A percentile compares a stretch with the other conserved stretches of the same genome.
phyloP scores from a whole-genome alignment of 2,329 filamentous ascomycete genomes.

The Fusarium sp. region DNA sequence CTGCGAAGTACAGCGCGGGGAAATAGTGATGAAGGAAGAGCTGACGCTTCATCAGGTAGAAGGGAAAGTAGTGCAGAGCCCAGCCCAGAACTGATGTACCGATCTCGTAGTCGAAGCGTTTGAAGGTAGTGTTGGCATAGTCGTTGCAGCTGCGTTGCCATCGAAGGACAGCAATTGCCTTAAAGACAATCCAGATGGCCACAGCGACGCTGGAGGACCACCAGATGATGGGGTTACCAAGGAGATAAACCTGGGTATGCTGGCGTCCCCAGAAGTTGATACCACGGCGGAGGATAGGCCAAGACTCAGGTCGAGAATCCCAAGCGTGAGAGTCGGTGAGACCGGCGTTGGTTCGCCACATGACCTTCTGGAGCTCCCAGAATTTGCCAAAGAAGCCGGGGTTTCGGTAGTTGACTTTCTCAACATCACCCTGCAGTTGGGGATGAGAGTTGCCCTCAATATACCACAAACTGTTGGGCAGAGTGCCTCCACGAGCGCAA shows the following conservation, averaged over 20 bases:
- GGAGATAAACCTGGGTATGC: constrained; percentile 93
- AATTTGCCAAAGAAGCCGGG: constrained; percentile 98
- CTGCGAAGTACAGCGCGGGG: constrained; percentile 93
- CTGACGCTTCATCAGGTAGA: constrained; percentile 97
- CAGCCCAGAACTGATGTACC: constrained; percentile 91
- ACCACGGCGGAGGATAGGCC: constrained; percentile 90
- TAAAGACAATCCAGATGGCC: constrained; percentile 81
- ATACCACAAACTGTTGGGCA: constrained; percentile 98
- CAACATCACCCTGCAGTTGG: constrained; percentile 76
- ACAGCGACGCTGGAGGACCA: constrained; percentile 87
- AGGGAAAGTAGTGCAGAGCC: constrained; percentile 99
- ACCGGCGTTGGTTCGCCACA: constrained; percentile 99
- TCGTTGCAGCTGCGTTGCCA: constrained; percentile 96
- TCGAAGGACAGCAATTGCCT: constrained; percentile 85
- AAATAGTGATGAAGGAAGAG: constrained; percentile 99
- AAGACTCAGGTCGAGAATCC: constrained; percentile 94
- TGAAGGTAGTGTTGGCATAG: constrained; percentile 84
- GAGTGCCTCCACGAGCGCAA: constrained; percentile 87
- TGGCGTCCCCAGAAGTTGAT: constrained; percentile 99
- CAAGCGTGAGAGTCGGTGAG: constrained; percentile 96
- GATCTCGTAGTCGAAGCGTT: constrained; percentile 97
- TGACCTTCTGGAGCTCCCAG: constrained; percentile 95
- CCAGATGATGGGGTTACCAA: constrained; percentile 96
- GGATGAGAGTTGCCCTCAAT: constrained; percentile 92
- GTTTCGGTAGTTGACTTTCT: constrained; percentile 95